A percentile compares a stretch with the other conserved stretches of the same genome.
Conservation (phyloP, 192 early-diverging fungal genomes). For the Umbelopsis sp. region DNA sequence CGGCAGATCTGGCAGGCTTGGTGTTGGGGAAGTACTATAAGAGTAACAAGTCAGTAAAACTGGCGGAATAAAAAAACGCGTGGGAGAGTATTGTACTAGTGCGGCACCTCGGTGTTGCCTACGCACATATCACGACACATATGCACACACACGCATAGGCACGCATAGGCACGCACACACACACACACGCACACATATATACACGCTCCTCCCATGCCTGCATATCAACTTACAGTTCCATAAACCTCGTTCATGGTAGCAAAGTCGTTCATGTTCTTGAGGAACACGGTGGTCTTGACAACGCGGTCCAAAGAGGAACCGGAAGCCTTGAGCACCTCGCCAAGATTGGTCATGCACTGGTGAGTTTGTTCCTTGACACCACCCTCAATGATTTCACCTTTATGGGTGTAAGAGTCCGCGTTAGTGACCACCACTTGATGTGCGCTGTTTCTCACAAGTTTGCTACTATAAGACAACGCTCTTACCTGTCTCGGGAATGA, state of each 20-base stretch:
- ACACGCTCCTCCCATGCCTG: background rate
- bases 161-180: too few species aligned
- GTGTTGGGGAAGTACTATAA: constrained; percentile 59
- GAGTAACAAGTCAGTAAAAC: background rate
- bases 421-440: too few species aligned
- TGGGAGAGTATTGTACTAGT: too few species aligned
- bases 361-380: constrained; percentile 40
- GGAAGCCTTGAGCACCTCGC: constrained; percentile 81
- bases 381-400: constrained; percentile 36
- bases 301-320: constrained; percentile 81
- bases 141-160: too few species aligned
- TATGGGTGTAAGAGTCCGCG: background rate
- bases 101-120: too few species aligned
- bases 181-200: too few species aligned
- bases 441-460: background rate
- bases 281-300: constrained; percentile 96
- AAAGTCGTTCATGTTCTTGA: constrained; percentile 93
- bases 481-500: constrained; percentile 77
- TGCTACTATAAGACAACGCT: constrained; percentile 17
- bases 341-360: constrained; percentile 82
- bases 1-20: constrained; percentile 74
- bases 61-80: too few species aligned
- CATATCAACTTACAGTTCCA: constrained; percentile 50
- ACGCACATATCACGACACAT: too few species aligned
- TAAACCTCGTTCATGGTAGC: constrained; percentile 90